Evolutionary conservation across 371 early-diverging fungal genomes (phyloP).

Genomic region (Sanchytrium tribonematis): DNA sequence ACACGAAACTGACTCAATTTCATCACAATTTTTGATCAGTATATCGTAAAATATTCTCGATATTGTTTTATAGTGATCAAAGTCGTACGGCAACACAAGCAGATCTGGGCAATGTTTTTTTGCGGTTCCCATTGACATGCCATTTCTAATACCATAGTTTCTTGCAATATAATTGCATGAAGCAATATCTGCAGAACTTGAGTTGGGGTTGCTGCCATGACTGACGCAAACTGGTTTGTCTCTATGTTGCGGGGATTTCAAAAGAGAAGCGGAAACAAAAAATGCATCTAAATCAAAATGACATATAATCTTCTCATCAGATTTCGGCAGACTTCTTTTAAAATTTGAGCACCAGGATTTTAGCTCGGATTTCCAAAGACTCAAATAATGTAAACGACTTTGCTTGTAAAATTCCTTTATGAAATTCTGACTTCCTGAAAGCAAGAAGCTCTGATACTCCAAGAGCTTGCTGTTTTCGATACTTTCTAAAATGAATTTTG

Average conservation of each 20-base stretch:
- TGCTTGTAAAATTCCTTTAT: constrained; percentile 37
- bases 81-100: constrained; percentile 33
- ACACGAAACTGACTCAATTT: constrained; percentile 43
- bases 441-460: not conserved
- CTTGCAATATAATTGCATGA: constrained; percentile 53
- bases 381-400: constrained; percentile 50
- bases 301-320: constrained; percentile 6
- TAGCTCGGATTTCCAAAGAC: constrained; percentile 49
- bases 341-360: constrained; percentile 4
- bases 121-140: constrained; percentile 32
- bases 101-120: constrained; percentile 28
- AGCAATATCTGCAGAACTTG: constrained; percentile 21
- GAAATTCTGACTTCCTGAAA: constrained; percentile 21
- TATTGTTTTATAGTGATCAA: constrained; percentile 39
- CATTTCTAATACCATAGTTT: constrained; percentile 33
- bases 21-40: constrained; percentile 28
- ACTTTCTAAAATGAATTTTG: not conserved
- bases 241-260: constrained; percentile 28
- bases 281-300: constrained; percentile 84
- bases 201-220: constrained; percentile 8
- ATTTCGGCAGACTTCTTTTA: constrained; percentile 11
- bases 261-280: constrained; percentile 50
- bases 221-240: constrained; percentile 27
- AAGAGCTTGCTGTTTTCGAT: not conserved
- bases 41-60: constrained; percentile 37